Percentiles rank a stretch among this genome's conserved stretches.
phyloP scores from a whole-genome alignment of 2,329 filamentous ascomycete species.

The Talaromyces verruculosus region DNA sequence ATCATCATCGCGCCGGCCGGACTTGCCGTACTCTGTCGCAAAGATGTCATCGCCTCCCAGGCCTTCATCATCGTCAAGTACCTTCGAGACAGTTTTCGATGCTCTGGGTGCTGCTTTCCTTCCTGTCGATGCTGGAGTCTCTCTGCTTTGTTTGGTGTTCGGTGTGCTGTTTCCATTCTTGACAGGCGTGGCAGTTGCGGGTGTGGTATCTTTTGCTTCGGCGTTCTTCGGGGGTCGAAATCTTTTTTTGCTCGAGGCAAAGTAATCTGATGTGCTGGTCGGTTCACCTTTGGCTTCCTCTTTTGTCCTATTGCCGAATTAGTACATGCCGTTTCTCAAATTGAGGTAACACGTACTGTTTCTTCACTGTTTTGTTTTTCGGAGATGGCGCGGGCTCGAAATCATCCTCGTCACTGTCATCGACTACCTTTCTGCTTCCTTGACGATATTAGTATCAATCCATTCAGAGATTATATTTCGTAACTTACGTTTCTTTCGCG shows the following conservation, averaged over 20 bases:
- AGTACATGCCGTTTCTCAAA: constrained; percentile 15
- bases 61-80: constrained; percentile 65
- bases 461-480: neutral
- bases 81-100: constrained; percentile 32
- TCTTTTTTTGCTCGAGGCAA: constrained; percentile 59
- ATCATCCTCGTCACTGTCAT: constrained; percentile 80
- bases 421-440: constrained; percentile 66
- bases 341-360: constrained; percentile 47
- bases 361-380: constrained; percentile 43
- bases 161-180: constrained; percentile 29
- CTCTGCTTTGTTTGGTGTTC: constrained; percentile 48
- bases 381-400: constrained; percentile 35
- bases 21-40: constrained; percentile 66
- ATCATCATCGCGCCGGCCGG: constrained; percentile 63
- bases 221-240: constrained; percentile 44
- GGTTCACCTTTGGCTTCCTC: constrained; percentile 55
- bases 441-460: constrained; percentile 12
- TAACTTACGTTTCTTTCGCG: constrained; percentile 21
- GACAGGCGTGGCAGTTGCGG: constrained; percentile 17
- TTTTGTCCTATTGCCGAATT: constrained; percentile 41
- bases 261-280: constrained; percentile 64
- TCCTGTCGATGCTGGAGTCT: constrained; percentile 18
- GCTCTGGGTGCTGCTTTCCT: constrained; percentile 22
- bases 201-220: constrained; percentile 24
- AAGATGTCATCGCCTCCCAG: constrained; percentile 79